Percentiles rank a stretch among this genome's conserved stretches.
phyloP scores from a whole-genome alignment of 352 stramenopile species.

The Paralagenidium karlingii region DNA sequence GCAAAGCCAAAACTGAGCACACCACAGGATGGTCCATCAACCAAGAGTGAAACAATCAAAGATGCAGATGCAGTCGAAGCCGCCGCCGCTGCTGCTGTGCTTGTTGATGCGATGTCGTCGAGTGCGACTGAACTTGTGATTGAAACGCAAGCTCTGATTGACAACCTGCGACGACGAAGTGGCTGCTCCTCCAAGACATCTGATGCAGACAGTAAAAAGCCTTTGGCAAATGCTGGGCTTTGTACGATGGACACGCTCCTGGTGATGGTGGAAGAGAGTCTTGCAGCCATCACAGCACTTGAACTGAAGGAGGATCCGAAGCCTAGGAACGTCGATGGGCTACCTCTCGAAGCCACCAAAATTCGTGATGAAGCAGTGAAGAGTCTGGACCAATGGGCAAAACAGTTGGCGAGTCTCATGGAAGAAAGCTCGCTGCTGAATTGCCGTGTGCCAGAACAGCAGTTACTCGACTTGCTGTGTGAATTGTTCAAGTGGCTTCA shows the following conservation, averaged over 20 bases:
- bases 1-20: neutral
- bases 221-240: no score
- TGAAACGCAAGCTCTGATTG: no score
- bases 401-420: constrained; percentile 36
- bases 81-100: no score
- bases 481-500: constrained; percentile 69
- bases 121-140: no score
- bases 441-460: constrained; percentile 41
- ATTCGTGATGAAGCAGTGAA: constrained; percentile 59
- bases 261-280: constrained; percentile 47
- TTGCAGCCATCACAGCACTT: constrained; percentile 40
- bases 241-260: constrained; percentile 47
- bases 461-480: constrained; percentile 27
- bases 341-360: neutral
- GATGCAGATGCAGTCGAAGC: no score
- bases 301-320: constrained; percentile 55
- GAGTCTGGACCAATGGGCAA: constrained; percentile 49
- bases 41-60: no score
- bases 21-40: neutral
- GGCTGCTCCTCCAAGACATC: no score
- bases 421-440: constrained; percentile 61
- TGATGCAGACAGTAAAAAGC: no score
- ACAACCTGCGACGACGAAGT: no score
- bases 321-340: constrained; percentile 34
- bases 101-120: no score